Conservation (phyloP, 2,329 filamentous ascomycete genomes). For the Colletotrichum euphorbiae region DNA sequence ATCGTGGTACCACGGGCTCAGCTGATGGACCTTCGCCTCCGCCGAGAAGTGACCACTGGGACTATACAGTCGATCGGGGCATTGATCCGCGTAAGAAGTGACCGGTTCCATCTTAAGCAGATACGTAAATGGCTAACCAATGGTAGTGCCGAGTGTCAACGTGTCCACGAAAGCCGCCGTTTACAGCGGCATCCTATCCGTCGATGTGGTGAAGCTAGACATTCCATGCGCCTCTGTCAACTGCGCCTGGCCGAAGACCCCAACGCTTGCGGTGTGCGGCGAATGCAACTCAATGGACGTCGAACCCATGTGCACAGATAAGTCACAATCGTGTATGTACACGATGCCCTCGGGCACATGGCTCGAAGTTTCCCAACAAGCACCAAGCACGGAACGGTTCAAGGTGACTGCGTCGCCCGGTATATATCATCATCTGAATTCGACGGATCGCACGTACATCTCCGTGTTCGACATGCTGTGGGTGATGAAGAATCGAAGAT, state of each 20-base stretch:
- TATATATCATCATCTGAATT: constrained; percentile 36
- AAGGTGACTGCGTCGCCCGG: constrained; percentile 43
- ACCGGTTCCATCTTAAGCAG: background rate
- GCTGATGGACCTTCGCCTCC: constrained; percentile 41
- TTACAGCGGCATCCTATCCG: constrained; percentile 52
- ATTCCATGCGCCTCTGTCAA: constrained; percentile 48
- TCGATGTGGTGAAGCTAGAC: constrained; percentile 44
- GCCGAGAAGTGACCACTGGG: constrained; percentile 51
- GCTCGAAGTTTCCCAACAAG: constrained; percentile 41
- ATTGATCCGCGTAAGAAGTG: constrained; percentile 21
- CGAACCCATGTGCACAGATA: constrained; percentile 41
- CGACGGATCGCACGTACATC: constrained; percentile 46
- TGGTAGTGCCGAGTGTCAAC: constrained; percentile 42
- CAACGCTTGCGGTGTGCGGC: constrained; percentile 51
- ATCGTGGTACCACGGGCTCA: constrained; percentile 36
- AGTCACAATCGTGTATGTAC: constrained; percentile 46
- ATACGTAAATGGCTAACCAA: background rate
- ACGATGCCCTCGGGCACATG: constrained; percentile 47
- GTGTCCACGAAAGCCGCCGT: constrained; percentile 53
- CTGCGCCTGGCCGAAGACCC: constrained; percentile 52
- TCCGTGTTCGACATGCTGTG: constrained; percentile 52
- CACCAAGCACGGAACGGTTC: constrained; percentile 45
- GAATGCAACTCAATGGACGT: constrained; percentile 44
- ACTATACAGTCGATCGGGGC: constrained; percentile 46
- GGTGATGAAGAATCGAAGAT: constrained; percentile 42